These are phyloP conservation scores for Phytophthora constricta DNA, from an alignment of 352 stramenopile genomes.

Conservation along the genomic window DNA sequence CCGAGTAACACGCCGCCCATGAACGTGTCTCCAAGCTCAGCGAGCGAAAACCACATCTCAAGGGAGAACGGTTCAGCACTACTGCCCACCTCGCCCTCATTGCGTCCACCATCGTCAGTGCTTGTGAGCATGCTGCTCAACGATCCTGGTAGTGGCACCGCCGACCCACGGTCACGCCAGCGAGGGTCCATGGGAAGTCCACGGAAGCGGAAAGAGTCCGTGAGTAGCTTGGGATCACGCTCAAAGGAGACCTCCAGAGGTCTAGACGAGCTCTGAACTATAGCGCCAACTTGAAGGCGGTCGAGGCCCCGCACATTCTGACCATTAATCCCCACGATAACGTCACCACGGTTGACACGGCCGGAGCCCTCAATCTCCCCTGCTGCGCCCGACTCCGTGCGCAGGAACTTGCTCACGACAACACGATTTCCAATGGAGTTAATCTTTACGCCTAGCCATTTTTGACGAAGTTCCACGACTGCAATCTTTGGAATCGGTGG, in stretches of 20 bases:
- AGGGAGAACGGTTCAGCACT: slow-evolving; percentile 51
- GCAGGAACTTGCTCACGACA: slow-evolving; percentile 78
- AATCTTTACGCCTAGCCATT: slow-evolving; percentile 82
- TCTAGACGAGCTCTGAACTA: slow-evolving; percentile 62
- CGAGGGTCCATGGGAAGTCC: slow-evolving; percentile 56
- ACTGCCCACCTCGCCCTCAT: slow-evolving; percentile 23
- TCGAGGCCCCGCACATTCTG: slow-evolving; percentile 64
- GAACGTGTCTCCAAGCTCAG: slow-evolving; percentile 58
- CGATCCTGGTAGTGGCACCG: slow-evolving; percentile 50
- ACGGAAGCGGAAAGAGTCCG: slow-evolving; percentile 64
- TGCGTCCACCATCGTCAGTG: slow-evolving; percentile 17
- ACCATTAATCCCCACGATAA: slow-evolving; percentile 72
- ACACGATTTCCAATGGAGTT: slow-evolving; percentile 76
- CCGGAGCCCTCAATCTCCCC: slow-evolving; percentile 80
- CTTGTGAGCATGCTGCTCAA: slow-evolving; percentile 45
- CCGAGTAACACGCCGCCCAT: slow-evolving; percentile 67
- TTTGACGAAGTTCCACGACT: slow-evolving; percentile 63
- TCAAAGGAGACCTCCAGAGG: slow-evolving; percentile 70
- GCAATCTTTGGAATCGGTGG: slow-evolving; percentile 16
- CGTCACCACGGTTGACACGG: slow-evolving; percentile 60
- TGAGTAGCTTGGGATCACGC: slow-evolving; percentile 53
- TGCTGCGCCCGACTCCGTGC: slow-evolving; percentile 53
- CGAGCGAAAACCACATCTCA: slow-evolving; percentile 75
- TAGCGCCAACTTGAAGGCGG: slow-evolving; percentile 62
- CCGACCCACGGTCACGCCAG: slow-evolving; percentile 66